Percentiles rank a stretch among this genome's conserved stretches.
phyloP scores from a whole-genome alignment of 2,329 filamentous ascomycete species.

The Septoria linicola region DNA sequence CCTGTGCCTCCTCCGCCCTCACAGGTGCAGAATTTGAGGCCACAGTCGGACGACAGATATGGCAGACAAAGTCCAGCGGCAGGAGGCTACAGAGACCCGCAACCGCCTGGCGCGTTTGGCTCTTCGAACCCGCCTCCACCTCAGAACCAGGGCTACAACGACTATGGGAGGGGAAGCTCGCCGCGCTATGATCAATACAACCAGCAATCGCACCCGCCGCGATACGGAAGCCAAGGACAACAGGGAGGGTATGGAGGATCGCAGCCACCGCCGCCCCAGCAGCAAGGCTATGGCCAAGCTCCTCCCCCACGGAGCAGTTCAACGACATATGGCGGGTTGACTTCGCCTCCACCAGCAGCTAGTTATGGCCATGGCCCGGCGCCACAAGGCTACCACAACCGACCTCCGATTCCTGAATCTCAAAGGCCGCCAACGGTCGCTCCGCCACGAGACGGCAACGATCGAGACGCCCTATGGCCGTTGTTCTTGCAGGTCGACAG shows the following conservation, averaged over 20 bases:
- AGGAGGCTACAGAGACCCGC: slow-evolving; percentile 28
- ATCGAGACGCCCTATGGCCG: slow-evolving; percentile 71
- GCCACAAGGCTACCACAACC: slow-evolving; percentile 63
- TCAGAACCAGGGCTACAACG: slow-evolving; percentile 34
- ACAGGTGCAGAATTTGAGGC: slow-evolving; percentile 37
- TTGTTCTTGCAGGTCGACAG: slow-evolving; percentile 92
- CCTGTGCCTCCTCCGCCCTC: slow-evolving; percentile 41
- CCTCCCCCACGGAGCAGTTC: slow-evolving; percentile 21
- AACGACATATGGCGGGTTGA: slow-evolving; percentile 25
- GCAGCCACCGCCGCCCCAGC: slow-evolving; percentile 2
- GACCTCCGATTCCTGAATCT: slow-evolving; percentile 53
- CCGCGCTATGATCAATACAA: slow-evolving; percentile 40
- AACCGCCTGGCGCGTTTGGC: slow-evolving; percentile 42
- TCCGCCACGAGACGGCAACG: slow-evolving; percentile 56
- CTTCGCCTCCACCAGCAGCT: slow-evolving; percentile 45
- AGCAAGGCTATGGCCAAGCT: slow-evolving; percentile 17
- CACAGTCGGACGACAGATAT: slow-evolving; percentile 41
- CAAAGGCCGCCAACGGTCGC: slow-evolving; percentile 50
- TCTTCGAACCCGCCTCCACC: slow-evolving; percentile 33
- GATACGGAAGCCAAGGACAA: slow-evolving; percentile 25
- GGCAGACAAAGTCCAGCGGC: slow-evolving; percentile 33
- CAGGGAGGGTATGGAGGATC: slow-evolving; percentile 17
- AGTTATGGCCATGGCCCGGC: slow-evolving; percentile 55
- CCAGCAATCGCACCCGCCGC: slow-evolving; percentile 21
- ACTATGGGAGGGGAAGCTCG: slow-evolving; percentile 32